Percentiles rank a stretch among this genome's conserved stretches.
Evolutionary conservation across 805 yeast genomes (phyloP).

Genomic region (Huiozyma sinensis): DNA sequence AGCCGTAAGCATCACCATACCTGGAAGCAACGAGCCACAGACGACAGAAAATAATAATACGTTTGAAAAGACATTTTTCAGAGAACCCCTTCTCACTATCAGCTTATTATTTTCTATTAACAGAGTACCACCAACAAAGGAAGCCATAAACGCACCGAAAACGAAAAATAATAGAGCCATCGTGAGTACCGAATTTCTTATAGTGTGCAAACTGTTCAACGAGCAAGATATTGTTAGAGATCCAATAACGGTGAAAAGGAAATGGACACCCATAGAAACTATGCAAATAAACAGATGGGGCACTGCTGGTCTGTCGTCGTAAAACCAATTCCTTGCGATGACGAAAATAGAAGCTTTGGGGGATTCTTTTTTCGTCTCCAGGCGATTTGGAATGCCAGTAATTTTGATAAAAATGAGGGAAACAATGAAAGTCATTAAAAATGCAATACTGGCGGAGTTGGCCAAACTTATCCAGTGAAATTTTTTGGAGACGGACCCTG

Average conservation of each 20-base stretch:
- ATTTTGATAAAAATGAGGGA: constrained; percentile 41
- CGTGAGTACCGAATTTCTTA: constrained; percentile 56
- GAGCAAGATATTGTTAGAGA: constrained; percentile 49
- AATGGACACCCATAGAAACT: constrained; percentile 67
- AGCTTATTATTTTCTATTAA: constrained; percentile 3
- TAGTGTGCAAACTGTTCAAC: constrained; percentile 50
- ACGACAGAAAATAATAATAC: constrained; percentile 27
- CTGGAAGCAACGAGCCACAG: constrained; percentile 42
- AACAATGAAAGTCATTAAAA: constrained; percentile 51
- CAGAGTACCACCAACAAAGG: constrained; percentile 57
- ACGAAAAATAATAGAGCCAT: constrained; percentile 51
- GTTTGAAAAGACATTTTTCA: background rate
- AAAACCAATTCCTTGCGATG: constrained; percentile 46
- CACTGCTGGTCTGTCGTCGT: constrained; percentile 23
- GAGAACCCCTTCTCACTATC: constrained; percentile 2
- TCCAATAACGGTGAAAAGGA: constrained; percentile 52
- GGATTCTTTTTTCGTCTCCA: constrained; percentile 10
- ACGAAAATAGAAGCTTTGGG: constrained; percentile 18
- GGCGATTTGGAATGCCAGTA: constrained; percentile 7
- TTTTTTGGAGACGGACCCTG: constrained; percentile 32
- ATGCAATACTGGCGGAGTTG: constrained; percentile 57
- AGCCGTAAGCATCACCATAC: constrained; percentile 37
- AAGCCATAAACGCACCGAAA: constrained; percentile 63
- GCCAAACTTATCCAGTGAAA: constrained; percentile 73
- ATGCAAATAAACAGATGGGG: constrained; percentile 38